Percentiles rank a stretch among this genome's conserved stretches.
Conservation (phyloP, 2,329 filamentous ascomycete species). For the Beauveria brongniartii region DNA sequence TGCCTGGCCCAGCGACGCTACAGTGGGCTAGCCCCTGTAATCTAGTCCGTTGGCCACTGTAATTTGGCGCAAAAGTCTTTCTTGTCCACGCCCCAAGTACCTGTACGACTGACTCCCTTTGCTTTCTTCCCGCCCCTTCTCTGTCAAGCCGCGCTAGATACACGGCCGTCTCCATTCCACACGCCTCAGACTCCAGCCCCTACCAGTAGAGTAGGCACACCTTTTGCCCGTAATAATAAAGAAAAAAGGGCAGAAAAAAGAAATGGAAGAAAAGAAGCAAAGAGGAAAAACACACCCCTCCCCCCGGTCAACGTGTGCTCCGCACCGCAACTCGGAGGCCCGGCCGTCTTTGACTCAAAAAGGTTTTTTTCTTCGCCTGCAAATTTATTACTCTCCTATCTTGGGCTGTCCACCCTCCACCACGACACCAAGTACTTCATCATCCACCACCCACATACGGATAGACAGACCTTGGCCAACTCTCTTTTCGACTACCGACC, state of each 20-base stretch:
- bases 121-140: not conserved
- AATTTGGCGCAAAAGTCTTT: not conserved
- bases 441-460: conserved; percentile 1
- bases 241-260: not conserved
- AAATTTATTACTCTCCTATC: not conserved
- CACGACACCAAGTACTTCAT: conserved; percentile 8
- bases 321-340: conserved; percentile 9
- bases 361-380: not conserved
- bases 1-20: not conserved
- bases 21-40: not conserved
- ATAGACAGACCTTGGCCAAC: not conserved
- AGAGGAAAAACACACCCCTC: conserved; percentile 8
- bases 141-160: conserved; percentile 1
- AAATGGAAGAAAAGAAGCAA: conserved; percentile 12
- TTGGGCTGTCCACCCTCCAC: not conserved
- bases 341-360: conserved; percentile 8
- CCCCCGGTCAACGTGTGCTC: not conserved
- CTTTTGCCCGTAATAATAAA: not conserved
- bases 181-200: not conserved
- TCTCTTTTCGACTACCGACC: not conserved
- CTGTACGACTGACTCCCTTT: not conserved
- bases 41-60: not conserved
- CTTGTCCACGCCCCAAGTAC: not conserved
- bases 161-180: conserved; percentile 3
- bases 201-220: not conserved